phyloP scores from a whole-genome alignment of 192 early-diverging fungal species.

The Rhizophagus sp. region DNA sequence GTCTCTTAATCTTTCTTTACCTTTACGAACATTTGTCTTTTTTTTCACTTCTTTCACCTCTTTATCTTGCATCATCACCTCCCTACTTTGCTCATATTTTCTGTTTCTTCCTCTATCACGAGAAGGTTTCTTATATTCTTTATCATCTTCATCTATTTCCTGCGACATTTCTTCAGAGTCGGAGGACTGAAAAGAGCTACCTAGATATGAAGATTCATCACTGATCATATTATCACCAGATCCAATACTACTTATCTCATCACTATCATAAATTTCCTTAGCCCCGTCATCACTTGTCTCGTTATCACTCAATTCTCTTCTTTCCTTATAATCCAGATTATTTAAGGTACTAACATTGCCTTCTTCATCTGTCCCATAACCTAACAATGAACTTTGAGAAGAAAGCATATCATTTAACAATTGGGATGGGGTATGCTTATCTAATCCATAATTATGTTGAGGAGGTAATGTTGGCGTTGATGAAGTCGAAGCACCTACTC shows the following conservation, averaged over 20 bases:
- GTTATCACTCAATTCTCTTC: not conserved
- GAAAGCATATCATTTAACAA: constrained; percentile 9
- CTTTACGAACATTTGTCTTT: not conserved
- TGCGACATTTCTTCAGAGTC: not conserved
- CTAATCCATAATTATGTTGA: not conserved
- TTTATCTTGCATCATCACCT: not conserved
- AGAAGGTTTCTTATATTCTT: not conserved
- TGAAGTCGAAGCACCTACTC: not conserved
- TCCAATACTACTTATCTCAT: not conserved
- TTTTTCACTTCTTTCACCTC: not conserved
- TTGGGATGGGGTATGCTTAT: not conserved
- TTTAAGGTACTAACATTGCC: not conserved
- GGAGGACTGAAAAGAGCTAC: constrained; percentile 5
- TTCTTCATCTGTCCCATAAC: not conserved
- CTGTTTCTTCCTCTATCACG: not conserved
- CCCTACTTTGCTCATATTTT: not conserved
- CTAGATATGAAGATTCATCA: constrained; percentile 13
- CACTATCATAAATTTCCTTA: not conserved
- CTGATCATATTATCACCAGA: not conserved
- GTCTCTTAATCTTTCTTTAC: not conserved
- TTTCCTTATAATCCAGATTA: not conserved
- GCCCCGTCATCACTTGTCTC: not conserved
- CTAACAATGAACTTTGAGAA: not conserved
- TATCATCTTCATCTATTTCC: not conserved
- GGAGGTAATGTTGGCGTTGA: not conserved